These are phyloP conservation scores for Ceratobasidium sp. DNA, from an alignment of 1,284 basidiomycete species.

Conservation along the genomic window DNA sequence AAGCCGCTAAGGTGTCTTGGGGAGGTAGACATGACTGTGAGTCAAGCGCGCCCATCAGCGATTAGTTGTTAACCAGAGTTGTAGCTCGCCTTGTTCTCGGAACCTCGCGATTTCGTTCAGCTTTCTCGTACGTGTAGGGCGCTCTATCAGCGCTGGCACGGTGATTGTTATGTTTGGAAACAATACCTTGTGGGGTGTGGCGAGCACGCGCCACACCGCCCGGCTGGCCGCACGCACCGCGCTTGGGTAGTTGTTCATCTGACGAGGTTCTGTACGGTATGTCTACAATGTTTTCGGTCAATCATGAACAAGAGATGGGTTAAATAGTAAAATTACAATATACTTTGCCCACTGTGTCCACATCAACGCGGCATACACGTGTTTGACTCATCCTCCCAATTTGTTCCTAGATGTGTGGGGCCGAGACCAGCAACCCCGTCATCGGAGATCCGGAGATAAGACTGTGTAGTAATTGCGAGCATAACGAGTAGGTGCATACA, in stretches of 20 bases:
- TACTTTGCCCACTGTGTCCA: not conserved
- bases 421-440: not conserved
- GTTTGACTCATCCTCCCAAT: not conserved
- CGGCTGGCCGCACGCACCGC: not conserved
- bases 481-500: not conserved
- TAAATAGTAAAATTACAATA: not conserved
- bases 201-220: not conserved
- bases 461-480: not conserved
- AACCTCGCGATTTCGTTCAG: not conserved
- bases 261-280: not conserved
- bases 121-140: not conserved
- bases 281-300: not conserved
- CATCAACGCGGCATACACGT: not conserved
- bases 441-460: not conserved
- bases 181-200: not conserved
- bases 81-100: not conserved
- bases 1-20: not conserved
- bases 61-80: not conserved
- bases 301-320: not conserved
- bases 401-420: not conserved
- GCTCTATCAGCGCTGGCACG: not conserved
- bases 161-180: not conserved
- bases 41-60: not conserved
- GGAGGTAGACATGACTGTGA: not conserved
- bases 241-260: conserved; percentile 11